These are phyloP conservation scores for Sphaerobolus stellatus DNA, from an alignment of 1,284 basidiomycete species.

Conservation along the genomic window DNA sequence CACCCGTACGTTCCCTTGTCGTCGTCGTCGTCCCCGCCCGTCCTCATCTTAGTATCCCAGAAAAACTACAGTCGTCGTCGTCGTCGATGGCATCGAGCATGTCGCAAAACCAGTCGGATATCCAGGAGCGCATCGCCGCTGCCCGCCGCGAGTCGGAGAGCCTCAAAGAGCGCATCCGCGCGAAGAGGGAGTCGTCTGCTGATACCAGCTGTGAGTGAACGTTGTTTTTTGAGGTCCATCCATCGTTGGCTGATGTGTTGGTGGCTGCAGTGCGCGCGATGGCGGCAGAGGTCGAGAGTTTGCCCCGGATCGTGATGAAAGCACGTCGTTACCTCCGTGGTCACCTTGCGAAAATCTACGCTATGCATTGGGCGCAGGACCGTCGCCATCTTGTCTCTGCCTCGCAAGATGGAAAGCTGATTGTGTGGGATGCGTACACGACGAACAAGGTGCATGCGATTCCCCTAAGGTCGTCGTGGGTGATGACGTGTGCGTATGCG, in stretches of 20 bases:
- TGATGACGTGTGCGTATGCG: conserved; percentile 99
- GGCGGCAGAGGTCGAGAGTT: conserved; percentile 92
- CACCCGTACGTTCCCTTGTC: too few relatives aligned
- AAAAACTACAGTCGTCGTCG: too few relatives aligned
- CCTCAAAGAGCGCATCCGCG: conserved; percentile 95
- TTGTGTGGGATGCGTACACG: conserved; percentile 99
- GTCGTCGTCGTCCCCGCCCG: too few relatives aligned
- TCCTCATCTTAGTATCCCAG: too few relatives aligned
- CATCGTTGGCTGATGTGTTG: conserved; percentile 20
- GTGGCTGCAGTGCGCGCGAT: conserved; percentile 78
- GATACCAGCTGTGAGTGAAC: conserved; percentile 87
- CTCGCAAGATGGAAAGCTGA: conserved; percentile 98
- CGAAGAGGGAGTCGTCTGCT: conserved; percentile 91
- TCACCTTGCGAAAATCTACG: conserved; percentile 98
- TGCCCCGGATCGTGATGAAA: conserved; percentile 95
- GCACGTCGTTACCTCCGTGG: conserved; percentile 93
- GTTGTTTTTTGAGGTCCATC: conserved; percentile 6
- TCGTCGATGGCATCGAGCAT: too few relatives aligned
- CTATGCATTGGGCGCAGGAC: conserved; percentile 99
- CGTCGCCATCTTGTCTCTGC: conserved; percentile 96
- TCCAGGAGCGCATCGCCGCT: conserved; percentile 93
- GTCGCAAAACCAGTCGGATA: conserved; percentile 82
- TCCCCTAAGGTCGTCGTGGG: conserved; percentile 95
- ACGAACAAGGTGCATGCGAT: conserved; percentile 99
- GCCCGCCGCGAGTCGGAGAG: conserved; percentile 95